These are phyloP conservation scores for Suaeda aralocaspica DNA, from an alignment of 148 eudicot genomes.

Conservation along the genomic window DNA sequence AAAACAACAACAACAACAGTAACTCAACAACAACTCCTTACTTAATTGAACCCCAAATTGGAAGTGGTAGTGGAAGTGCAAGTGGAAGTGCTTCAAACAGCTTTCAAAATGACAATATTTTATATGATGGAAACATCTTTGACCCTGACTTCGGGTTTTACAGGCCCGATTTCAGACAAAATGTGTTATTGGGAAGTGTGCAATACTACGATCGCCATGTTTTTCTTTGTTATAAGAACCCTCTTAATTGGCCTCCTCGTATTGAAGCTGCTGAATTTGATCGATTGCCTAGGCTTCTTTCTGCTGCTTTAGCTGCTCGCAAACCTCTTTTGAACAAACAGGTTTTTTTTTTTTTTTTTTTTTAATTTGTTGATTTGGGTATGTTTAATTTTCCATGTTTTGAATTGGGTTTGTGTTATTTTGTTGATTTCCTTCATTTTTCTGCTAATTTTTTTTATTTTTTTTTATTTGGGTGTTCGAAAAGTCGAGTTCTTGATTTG, in stretches of 20 bases:
- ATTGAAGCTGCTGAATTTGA: slow-evolving; percentile 98
- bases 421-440: not conserved
- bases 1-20: too few relatives aligned
- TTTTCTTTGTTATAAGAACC: slow-evolving; percentile 90
- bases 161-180: slow-evolving; percentile 59
- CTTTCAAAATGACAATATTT: slow-evolving; percentile 55
- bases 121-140: slow-evolving; percentile 21
- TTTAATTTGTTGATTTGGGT: slow-evolving; percentile 7
- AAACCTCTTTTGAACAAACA: slow-evolving; percentile 52
- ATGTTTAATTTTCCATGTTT: not conserved
- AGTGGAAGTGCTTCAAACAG: slow-evolving; percentile 72
- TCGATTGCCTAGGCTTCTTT: slow-evolving; percentile 83
- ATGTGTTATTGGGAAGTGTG: slow-evolving; percentile 55
- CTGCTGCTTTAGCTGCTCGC: slow-evolving; percentile 65
- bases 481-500: slow-evolving; percentile 7
- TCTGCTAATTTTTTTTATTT: too few relatives aligned
- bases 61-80: slow-evolving; percentile 60
- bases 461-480: too few relatives aligned
- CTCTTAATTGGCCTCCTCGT: slow-evolving; percentile 88
- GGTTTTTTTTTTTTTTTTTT: slow-evolving; percentile 34
- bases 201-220: slow-evolving; percentile 74
- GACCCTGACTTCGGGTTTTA: slow-evolving; percentile 58
- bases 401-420: slow-evolving; percentile 10
- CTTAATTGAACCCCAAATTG: slow-evolving; percentile 46
- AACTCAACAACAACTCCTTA: slow-evolving; percentile 14